Evolutionary conservation across 768 basidiomycete species (phyloP).

Genomic region (Trametes elegans): DNA sequence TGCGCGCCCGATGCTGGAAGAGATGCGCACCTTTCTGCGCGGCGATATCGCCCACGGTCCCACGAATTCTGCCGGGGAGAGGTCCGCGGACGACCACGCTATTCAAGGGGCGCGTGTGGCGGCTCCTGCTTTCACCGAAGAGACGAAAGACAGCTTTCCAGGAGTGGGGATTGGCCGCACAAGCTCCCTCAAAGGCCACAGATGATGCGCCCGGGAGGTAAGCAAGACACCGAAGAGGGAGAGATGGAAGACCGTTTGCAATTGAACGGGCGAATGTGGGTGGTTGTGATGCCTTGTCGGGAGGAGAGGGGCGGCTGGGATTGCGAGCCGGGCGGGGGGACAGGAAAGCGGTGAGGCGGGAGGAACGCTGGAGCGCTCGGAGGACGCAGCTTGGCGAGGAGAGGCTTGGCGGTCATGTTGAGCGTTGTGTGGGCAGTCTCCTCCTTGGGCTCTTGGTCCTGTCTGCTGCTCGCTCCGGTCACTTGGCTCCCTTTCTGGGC

Average conservation of each 20-base stretch:
- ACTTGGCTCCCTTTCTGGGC: background rate
- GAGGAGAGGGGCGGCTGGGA: background rate
- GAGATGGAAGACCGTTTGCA: too few relatives aligned
- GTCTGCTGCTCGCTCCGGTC: background rate
- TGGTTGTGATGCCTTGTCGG: too few relatives aligned
- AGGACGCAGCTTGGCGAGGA: background rate
- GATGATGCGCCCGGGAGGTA: background rate
- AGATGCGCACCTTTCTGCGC: background rate
- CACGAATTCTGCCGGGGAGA: conserved; percentile 5
- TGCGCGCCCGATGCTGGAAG: background rate
- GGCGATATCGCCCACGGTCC: background rate
- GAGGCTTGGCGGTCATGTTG: conserved; percentile 10
- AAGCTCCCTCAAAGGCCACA: conserved; percentile 4
- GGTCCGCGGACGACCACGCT: conserved; percentile 1
- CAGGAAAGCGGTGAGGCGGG: background rate
- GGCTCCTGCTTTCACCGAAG: conserved; percentile 2
- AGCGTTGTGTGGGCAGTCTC: background rate
- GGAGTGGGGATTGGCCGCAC: conserved; percentile 3
- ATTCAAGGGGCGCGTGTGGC: background rate
- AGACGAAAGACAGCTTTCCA: conserved; percentile 4
- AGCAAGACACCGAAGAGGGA: background rate
- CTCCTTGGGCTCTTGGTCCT: background rate
- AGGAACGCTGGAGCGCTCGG: too few relatives aligned
- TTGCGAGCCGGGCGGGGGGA: background rate
- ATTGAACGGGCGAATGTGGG: too few relatives aligned